Percentiles rank a stretch among this genome's conserved stretches.
These are phyloP conservation scores for Syzygium aromaticum DNA, from an alignment of 345 rosid genomes.

Conservation along the genomic window DNA sequence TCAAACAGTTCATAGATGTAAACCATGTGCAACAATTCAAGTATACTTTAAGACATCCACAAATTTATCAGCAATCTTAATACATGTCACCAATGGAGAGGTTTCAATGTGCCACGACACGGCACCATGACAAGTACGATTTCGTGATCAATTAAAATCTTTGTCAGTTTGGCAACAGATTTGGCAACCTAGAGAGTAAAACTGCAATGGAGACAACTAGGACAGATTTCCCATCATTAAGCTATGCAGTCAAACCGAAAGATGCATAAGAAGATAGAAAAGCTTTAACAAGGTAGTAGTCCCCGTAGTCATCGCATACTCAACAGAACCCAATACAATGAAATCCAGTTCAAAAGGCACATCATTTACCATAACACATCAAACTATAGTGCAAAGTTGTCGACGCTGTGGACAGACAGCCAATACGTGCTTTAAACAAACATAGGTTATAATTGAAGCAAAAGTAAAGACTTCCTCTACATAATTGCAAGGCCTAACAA, in stretches of 20 bases:
- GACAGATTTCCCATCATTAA: neutral
- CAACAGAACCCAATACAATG: neutral
- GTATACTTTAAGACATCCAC: neutral
- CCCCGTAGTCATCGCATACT: neutral
- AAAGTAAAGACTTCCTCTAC: neutral
- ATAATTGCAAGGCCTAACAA: neutral
- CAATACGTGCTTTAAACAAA: neutral
- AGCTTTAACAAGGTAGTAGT: neutral
- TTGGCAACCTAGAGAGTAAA: neutral
- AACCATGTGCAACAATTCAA: neutral
- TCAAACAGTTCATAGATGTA: neutral
- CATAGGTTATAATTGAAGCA: neutral
- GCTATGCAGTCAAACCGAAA: neutral
- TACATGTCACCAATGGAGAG: accelerated
- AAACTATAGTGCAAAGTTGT: neutral
- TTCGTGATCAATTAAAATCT: neutral
- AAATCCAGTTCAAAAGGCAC: neutral
- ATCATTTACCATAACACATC: neutral
- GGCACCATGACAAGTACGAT: accelerated
- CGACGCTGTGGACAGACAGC: neutral
- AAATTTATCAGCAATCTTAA: neutral
- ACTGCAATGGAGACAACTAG: neutral
- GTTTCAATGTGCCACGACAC: neutral
- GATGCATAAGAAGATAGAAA: neutral
- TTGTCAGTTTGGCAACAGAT: neutral